phyloP scores from a whole-genome alignment of 257 asterid species.

The Solanum etuberosum region DNA sequence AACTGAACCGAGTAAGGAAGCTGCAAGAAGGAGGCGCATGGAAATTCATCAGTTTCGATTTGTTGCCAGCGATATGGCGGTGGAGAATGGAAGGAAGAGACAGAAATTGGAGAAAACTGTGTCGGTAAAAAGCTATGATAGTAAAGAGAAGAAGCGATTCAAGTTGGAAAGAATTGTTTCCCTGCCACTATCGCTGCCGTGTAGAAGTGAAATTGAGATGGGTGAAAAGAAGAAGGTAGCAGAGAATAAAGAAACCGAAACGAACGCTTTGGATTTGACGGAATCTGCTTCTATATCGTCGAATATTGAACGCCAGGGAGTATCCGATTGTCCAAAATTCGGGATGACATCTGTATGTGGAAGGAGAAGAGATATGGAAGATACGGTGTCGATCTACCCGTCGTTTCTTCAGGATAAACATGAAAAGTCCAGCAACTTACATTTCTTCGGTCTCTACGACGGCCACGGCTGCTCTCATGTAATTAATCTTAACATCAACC shows the following conservation, averaged over 20 bases:
- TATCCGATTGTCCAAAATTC: constrained; percentile 34
- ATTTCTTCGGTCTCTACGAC: constrained; percentile 83
- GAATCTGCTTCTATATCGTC: background rate
- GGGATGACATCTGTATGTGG: constrained; percentile 83
- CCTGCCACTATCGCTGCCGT: background rate
- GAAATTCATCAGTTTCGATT: constrained; percentile 67
- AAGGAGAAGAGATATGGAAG: constrained; percentile 91
- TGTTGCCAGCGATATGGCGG: constrained; percentile 42
- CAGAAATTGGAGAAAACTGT: constrained; percentile 1
- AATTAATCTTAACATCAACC: background rate
- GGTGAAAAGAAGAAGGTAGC: background rate
- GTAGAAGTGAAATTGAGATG: background rate
- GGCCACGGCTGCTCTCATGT: constrained; percentile 99
- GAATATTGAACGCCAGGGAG: background rate
- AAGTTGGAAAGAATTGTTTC: background rate
- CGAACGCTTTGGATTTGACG: background rate
- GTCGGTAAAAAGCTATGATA: constrained; percentile 7
- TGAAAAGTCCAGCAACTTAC: constrained; percentile 16
- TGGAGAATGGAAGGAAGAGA: constrained; percentile 38
- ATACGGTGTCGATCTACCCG: constrained; percentile 63
- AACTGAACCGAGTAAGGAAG: constrained; percentile 49
- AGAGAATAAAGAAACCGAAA: constrained; percentile 4
- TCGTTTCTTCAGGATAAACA: constrained; percentile 12
- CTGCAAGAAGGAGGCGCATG: constrained; percentile 62
- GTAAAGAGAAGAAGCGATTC: background rate